Percentiles rank a stretch among this genome's conserved stretches.
phyloP scores from a whole-genome alignment of 2,329 filamentous ascomycete species.

The Microdochium nivale region DNA sequence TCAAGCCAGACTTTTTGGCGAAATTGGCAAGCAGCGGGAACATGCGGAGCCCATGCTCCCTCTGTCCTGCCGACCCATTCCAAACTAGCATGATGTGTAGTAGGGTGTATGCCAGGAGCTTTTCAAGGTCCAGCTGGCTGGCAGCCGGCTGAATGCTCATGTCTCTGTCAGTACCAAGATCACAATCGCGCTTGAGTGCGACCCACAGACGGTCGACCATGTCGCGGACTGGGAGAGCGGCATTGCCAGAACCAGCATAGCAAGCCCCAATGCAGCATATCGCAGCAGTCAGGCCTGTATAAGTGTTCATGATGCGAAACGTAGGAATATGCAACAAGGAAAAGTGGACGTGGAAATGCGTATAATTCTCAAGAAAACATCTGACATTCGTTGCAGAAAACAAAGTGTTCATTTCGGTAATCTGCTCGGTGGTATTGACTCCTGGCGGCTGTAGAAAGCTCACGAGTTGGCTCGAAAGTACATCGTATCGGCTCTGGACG shows the following conservation, averaged over 20 bases:
- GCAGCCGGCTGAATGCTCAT: constrained; percentile 3
- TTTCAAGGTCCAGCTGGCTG: constrained; percentile 43
- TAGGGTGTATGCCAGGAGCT: constrained; percentile 58
- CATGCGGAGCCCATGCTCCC: constrained; percentile 51
- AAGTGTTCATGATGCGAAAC: constrained; percentile 57
- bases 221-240: constrained; percentile 52
- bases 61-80: constrained; percentile 60
- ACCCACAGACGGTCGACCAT: constrained; percentile 57
- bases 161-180: constrained; percentile 29
- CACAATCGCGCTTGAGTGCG: constrained; percentile 48
- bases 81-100: constrained; percentile 56
- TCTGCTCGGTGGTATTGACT: constrained; percentile 46
- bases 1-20: constrained; percentile 46
- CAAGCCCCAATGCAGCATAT: constrained; percentile 70
- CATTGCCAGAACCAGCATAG: constrained; percentile 54
- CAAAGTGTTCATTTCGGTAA: constrained; percentile 46
- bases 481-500: constrained; percentile 40
- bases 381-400: constrained; percentile 61
- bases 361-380: constrained; percentile 63
- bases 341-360: constrained; percentile 66
- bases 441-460: constrained; percentile 49
- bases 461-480: constrained; percentile 46
- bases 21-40: constrained; percentile 49
- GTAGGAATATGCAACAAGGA: constrained; percentile 64
- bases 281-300: constrained; percentile 57